Base-by-base conservation (phyloP, 2,329 filamentous ascomycete genomes). In the Tolypocladium cylindrosporum region DNA sequence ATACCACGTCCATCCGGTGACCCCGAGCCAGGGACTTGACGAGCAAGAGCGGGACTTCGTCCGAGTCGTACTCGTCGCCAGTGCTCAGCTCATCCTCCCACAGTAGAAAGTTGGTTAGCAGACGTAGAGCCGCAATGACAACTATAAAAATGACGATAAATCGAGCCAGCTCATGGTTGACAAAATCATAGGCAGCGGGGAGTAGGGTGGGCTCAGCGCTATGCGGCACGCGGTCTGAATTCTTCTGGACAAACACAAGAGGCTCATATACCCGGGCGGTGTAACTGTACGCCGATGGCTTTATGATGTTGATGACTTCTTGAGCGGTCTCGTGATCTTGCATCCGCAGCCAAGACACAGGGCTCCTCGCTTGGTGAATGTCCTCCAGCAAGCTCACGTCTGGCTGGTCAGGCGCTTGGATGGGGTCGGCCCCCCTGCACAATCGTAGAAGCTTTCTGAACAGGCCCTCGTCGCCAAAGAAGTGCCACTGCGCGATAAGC, bases 261-360 rank as follows among this genome's bases (percentile, higher is more conserved):
- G 89, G 89, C 45, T 91, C 85, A 66, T 88, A 90, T 1, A 92
- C 87, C 51, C 82, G 81, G 27, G 89, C 88, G 21, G 90, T 77
- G 67, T 91, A 90, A 69, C 84, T 88, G 66, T 89, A 80, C 1
- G 85, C 82, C 57, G 80, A 76, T 8, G 89, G 89, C 62, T 90
- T 91, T 64, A 91, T 81, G 39, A 89, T 81, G n/a, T 83, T 79
- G 68, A 92, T 90, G 19, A 92, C 81, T 66, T 92, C 89, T 42
- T 81, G 82, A 2, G 88, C 89, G 1, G 88, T 91, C 66, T 90
- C 87, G 64, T 91, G 88, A 64, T 92, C 89, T 68, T 92, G 89
- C 58, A 91, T 77, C 34, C 82, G 81, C 55, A 92, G 76, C 89
- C 89, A 93, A 19, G 89, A 87, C 4, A 81, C 84, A 1, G 87